Percentiles rank a stretch among this genome's conserved stretches.
phyloP scores from a whole-genome alignment of 306 rosid species.

The cucumber (Cucumis sativus) region Cucumber_9930_V3 NC_026659.2:484001-484500 shows the following conservation, averaged over 20 bases:
- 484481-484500: not conserved
- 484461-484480: not conserved
- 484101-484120: conserved; percentile 47
- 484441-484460: not conserved
- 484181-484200: not conserved
- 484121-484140: conserved; percentile 22
- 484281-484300: not conserved
- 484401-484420: not conserved
- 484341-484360: not conserved
- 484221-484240: not conserved
- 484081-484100: conserved; percentile 64
- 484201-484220: not conserved
- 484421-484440: not conserved
- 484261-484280: not conserved
- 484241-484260: not conserved
- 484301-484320: not conserved
- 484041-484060: conserved; percentile 32
- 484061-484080: conserved; percentile 61
- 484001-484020: not conserved
- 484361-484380: not conserved
- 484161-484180: conserved; percentile 47
- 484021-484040: conserved; percentile 30
- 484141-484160: conserved; percentile 38
- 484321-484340: not conserved
- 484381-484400: not conserved